Evolutionary conservation across 2,329 filamentous ascomycete species (phyloP), one percentile per base, ranked within the genome.

Genomic region (Aspergillus brunneoviolaceus): DNA sequence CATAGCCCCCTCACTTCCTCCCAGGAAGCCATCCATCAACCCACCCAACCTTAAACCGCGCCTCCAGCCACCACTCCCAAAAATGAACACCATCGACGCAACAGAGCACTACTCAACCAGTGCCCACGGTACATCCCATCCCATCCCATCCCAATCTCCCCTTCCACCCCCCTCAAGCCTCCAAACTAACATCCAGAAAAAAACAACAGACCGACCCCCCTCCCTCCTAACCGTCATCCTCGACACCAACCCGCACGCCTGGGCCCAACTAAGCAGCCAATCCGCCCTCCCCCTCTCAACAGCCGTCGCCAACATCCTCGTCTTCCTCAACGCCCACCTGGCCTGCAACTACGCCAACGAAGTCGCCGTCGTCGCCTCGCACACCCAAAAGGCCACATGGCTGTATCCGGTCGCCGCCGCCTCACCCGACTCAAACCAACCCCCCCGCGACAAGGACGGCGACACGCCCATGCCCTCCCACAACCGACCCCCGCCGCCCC

Each of bases 321-420:
- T 99, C 80, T 98, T 97, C 79, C 88, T 97, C 79, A 98, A 99
- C 76, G 92, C 94, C 58, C 96, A 99, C 74, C 85, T 99, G 33
- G 92, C 95, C 66, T 93, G 94, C 74, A 96, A 93, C 77, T 94
- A 95, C 76, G 87, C 90, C 57, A 98, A 98, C 78, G 90, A 94
- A 75, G 91, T 98, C 52, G 92, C 93, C 62, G 85, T 99, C 16
- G 86, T 99, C 63, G 95, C 94, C 35, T 92, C 92, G 9, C 95
- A 99, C 74, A 88, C 87, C 66, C 89, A 95, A 71, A 88, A 90
- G 64, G 91, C 94, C 59, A 84, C 88, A 71, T 99, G 93, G 87
- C 87, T 99, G 4, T 98, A 97, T 71, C 95, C 95, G 3, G 52
- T 55, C 10, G 2, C 81, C 27, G 59, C 65, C 2, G 57, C 64